Percentiles rank a stretch among this genome's conserved stretches.
Evolutionary conservation across 1,284 basidiomycete genomes (phyloP).

Genomic region (Sporisorium iseilematis-ciliati): DNA sequence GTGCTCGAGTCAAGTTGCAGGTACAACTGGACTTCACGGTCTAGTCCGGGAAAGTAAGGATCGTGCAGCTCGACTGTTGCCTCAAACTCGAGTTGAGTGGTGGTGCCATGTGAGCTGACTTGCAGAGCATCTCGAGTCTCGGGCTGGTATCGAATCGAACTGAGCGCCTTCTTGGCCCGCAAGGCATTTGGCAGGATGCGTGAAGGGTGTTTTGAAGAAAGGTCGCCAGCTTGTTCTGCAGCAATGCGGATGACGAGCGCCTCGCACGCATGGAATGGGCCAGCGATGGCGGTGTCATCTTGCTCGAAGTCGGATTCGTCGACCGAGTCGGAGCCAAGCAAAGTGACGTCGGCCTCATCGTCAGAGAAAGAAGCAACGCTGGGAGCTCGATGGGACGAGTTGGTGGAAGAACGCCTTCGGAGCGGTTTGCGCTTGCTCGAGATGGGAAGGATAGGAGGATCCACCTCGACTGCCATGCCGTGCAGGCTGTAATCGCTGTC

Average conservation of each 20-base stretch:
- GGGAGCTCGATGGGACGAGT: constrained; percentile 12
- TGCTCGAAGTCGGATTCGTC: constrained; percentile 21
- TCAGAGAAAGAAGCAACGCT: constrained; percentile 17
- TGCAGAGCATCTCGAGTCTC: no score
- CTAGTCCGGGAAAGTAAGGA: constrained; percentile 41
- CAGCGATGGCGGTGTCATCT: constrained; percentile 34
- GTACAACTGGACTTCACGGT: constrained; percentile 37
- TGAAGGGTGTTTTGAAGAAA: neutral
- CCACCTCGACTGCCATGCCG: constrained; percentile 43
- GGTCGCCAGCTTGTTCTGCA: constrained; percentile 28
- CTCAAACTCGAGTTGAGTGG: constrained; percentile 15
- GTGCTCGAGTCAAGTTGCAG: constrained; percentile 16
- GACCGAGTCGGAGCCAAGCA: constrained; percentile 15
- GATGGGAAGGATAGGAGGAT: constrained; percentile 34
- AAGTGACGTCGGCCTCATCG: constrained; percentile 37
- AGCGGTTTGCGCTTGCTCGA: constrained; percentile 8
- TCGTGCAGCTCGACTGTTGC: constrained; percentile 20
- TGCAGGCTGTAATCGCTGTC: constrained; percentile 8
- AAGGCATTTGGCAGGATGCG: constrained; percentile 22
- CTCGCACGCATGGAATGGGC: constrained; percentile 43
- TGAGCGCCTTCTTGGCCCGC: constrained; percentile 12
- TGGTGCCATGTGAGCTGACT: neutral
- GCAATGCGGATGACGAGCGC: constrained; percentile 38
- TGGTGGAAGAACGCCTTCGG: constrained; percentile 5
- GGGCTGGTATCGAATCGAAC: constrained; percentile 16